Evolutionary conservation across 106 monocot species (phyloP).

Genomic region (Hemerocallis citrina): DNA sequence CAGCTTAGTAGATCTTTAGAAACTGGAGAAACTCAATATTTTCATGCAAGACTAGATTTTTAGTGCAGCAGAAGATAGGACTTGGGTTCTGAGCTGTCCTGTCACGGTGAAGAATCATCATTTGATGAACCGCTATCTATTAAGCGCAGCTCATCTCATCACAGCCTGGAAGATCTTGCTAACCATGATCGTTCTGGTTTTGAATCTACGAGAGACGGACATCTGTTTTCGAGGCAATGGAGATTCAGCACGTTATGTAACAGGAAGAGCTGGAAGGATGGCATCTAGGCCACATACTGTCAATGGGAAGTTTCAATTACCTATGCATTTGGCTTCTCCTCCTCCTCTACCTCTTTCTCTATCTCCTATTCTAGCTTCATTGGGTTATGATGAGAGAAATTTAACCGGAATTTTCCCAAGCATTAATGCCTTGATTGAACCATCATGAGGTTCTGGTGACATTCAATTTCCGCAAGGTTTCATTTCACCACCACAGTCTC

Average conservation of each 20-base stretch:
- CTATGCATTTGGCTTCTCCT: conserved; percentile 50
- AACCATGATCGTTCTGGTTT: conserved; percentile 35
- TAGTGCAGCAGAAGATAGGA: conserved; percentile 31
- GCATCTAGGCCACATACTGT: conserved; percentile 38
- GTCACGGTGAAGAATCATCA: conserved; percentile 27
- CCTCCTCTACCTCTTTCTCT: conserved; percentile 29
- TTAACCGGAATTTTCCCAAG: conserved; percentile 33
- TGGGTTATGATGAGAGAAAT: conserved; percentile 39
- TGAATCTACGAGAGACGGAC: conserved; percentile 24
- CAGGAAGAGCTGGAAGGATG: conserved; percentile 80
- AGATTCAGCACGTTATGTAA: conserved; percentile 35
- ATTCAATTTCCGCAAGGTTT: conserved; percentile 57
- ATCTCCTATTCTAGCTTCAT: conserved; percentile 37
- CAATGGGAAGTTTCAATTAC: conserved; percentile 45
- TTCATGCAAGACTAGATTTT: conserved; percentile 15
- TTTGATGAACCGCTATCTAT: conserved; percentile 29
- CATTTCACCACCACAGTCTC: conserved; percentile 34
- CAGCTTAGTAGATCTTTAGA: conserved; percentile 25
- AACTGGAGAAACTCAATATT: conserved; percentile 24
- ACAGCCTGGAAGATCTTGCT: conserved; percentile 21
- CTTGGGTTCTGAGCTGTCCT: conserved; percentile 22
- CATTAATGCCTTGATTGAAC: conserved; percentile 34
- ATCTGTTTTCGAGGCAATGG: conserved; percentile 44
- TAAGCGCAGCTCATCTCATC: conserved; percentile 31
- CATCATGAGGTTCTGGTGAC: conserved; percentile 40